Conservation (phyloP, 2,329 filamentous ascomycete genomes). For the Sporothrix luriei region DNA sequence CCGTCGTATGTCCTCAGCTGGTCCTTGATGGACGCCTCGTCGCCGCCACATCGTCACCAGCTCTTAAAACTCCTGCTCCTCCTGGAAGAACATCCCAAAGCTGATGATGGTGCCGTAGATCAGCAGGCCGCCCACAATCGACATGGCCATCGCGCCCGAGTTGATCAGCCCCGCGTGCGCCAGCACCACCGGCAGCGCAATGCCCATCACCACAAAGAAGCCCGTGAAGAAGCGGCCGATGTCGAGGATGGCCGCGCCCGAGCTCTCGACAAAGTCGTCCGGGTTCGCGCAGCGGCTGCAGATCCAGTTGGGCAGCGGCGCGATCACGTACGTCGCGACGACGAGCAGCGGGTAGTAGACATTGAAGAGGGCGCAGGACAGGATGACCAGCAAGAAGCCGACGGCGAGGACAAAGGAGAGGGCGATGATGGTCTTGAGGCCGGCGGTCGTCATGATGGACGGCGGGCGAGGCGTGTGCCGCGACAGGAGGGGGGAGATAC, state of each 20-base stretch:
- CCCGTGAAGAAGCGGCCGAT: slow-evolving; percentile 93
- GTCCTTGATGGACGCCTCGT: neutral
- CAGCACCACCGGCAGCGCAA: slow-evolving; percentile 85
- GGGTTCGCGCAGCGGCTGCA: slow-evolving; percentile 84
- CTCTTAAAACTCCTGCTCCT: slow-evolving; percentile 87
- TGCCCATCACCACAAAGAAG: slow-evolving; percentile 95
- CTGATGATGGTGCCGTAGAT: slow-evolving; percentile 99
- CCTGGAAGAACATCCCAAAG: slow-evolving; percentile 97
- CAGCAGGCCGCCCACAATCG: slow-evolving; percentile 83
- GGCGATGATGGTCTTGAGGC: slow-evolving; percentile 97
- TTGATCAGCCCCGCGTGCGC: slow-evolving; percentile 84
- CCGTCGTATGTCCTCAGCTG: neutral
- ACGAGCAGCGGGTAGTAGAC: slow-evolving; percentile 95
- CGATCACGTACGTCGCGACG: slow-evolving; percentile 91
- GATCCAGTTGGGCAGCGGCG: slow-evolving; percentile 95
- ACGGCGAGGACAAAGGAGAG: slow-evolving; percentile 99
- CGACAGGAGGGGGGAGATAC: neutral
- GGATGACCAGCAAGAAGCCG: slow-evolving; percentile 97
- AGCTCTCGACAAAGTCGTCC: slow-evolving; percentile 91
- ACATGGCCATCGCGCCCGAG: slow-evolving; percentile 90
- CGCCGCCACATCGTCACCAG: too few relatives aligned
- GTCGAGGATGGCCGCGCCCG: slow-evolving; percentile 82
- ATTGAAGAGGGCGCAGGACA: slow-evolving; percentile 92
- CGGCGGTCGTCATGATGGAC: slow-evolving; percentile 69
- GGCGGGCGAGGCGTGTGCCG: neutral